Percentiles rank a stretch among this genome's conserved stretches.
Evolutionary conservation across 305 asterid species (phyloP).

Genomic region (Solanum hybrid): DNA sequence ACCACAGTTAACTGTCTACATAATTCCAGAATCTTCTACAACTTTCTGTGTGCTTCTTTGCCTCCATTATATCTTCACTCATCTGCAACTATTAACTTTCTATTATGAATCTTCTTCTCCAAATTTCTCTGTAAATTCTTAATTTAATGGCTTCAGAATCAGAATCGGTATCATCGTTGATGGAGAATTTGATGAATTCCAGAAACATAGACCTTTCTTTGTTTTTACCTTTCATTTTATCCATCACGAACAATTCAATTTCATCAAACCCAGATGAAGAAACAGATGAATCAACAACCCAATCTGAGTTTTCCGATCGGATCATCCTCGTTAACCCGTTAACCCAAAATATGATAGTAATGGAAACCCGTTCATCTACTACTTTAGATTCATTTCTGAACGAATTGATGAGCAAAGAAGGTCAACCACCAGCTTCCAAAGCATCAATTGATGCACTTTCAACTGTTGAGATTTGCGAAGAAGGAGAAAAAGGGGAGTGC

Average conservation of each 20-base stretch:
- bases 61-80: background rate
- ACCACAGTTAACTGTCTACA: background rate
- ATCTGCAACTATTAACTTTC: fast-evolving
- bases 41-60: background rate
- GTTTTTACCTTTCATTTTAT: conserved; percentile 40
- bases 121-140: background rate
- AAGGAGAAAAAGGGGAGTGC: conserved; percentile 32
- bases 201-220: conserved; percentile 34
- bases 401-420: conserved; percentile 35
- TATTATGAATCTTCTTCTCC: background rate
- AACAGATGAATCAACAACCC: conserved; percentile 1
- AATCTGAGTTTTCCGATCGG: conserved; percentile 12
- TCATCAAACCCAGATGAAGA: conserved; percentile 13
- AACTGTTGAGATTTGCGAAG: conserved; percentile 24
- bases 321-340: conserved; percentile 49
- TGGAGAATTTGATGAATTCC: conserved; percentile 27
- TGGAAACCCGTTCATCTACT: conserved; percentile 22
- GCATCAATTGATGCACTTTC: conserved; percentile 58
- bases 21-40: background rate
- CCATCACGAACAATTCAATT: conserved; percentile 10
- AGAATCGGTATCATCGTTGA: conserved; percentile 10
- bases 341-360: conserved; percentile 49
- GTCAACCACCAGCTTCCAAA: conserved; percentile 64
- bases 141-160: conserved; percentile 31
- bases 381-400: conserved; percentile 26